Evolutionary conservation across 306 rosid genomes (phyloP).

Genomic region (Corylus avellana): DNA sequence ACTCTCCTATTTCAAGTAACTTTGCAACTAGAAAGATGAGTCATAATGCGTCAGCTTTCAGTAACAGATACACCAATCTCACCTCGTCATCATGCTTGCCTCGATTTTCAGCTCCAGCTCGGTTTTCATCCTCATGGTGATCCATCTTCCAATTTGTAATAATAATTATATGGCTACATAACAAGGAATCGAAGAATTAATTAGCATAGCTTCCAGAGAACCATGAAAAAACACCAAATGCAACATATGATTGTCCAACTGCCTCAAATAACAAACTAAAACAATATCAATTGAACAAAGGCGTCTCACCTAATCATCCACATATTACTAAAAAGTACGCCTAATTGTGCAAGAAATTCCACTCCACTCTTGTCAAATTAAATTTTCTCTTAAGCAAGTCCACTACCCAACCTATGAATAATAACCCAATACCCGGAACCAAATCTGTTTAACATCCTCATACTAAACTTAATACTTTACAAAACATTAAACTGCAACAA

Average conservation of each 20-base stretch:
- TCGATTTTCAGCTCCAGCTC: slow-evolving; percentile 51
- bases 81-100: slow-evolving; percentile 92
- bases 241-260: not conserved
- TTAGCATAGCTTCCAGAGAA: not conserved
- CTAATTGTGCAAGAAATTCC: not conserved
- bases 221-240: not conserved
- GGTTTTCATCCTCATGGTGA: slow-evolving; percentile 73
- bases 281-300: not conserved
- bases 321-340: not conserved
- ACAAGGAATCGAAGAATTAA: not conserved
- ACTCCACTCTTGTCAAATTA: not conserved
- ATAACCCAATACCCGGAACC: not conserved
- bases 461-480: not conserved
- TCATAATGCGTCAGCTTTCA: slow-evolving; percentile 7
- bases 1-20: not conserved
- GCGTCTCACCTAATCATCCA: not conserved
- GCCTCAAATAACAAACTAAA: not conserved
- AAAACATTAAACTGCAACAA: not conserved
- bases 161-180: slow-evolving; percentile 16
- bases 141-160: slow-evolving; percentile 44
- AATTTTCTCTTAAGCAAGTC: not conserved
- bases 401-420: not conserved
- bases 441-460: not conserved
- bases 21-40: not conserved
- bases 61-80: slow-evolving; percentile 27